Percentiles rank a stretch among this genome's conserved stretches.
Evolutionary conservation across 1,139 yeast genomes (phyloP).

Genomic region (Candida albicans): DNA sequence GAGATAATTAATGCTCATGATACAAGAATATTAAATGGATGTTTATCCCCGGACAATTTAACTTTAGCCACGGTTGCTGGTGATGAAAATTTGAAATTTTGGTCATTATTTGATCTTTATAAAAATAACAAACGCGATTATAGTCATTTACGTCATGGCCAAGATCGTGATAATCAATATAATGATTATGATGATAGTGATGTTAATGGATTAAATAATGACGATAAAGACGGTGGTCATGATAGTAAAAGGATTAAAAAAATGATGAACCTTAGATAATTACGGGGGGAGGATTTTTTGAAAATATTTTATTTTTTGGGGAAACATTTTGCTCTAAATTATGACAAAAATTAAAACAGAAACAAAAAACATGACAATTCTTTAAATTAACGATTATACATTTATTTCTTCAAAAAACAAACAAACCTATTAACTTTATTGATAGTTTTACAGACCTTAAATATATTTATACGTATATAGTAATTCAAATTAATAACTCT

Average conservation of each 20-base stretch:
- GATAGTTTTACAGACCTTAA: too few relatives aligned
- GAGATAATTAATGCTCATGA: slow-evolving; percentile 89
- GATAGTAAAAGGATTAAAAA: slow-evolving; percentile 18
- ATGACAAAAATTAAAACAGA: too few relatives aligned
- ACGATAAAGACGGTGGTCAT: slow-evolving; percentile 21
- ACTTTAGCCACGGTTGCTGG: slow-evolving; percentile 95
- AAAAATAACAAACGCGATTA: slow-evolving; percentile 30
- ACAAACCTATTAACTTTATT: too few relatives aligned
- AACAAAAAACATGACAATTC: too few relatives aligned
- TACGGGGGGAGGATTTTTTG: background rate
- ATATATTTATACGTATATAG: too few relatives aligned
- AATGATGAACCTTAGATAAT: slow-evolving; percentile 17
- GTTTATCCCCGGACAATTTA: slow-evolving; percentile 85
- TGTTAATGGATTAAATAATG: background rate
- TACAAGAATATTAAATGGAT: slow-evolving; percentile 79
- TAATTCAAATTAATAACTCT: too few relatives aligned
- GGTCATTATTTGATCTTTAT: slow-evolving; percentile 78
- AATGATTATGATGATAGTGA: slow-evolving; percentile 20
- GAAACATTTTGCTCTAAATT: too few relatives aligned
- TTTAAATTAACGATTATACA: too few relatives aligned
- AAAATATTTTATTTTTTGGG: too few relatives aligned
- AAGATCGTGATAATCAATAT: slow-evolving; percentile 11
- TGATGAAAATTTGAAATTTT: slow-evolving; percentile 94
- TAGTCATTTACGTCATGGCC: too few relatives aligned
- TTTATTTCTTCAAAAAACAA: too few relatives aligned